Evolutionary conservation across 495 filamentous ascomycete species (phyloP).

Genomic region (Xylaria acuta): DNA sequence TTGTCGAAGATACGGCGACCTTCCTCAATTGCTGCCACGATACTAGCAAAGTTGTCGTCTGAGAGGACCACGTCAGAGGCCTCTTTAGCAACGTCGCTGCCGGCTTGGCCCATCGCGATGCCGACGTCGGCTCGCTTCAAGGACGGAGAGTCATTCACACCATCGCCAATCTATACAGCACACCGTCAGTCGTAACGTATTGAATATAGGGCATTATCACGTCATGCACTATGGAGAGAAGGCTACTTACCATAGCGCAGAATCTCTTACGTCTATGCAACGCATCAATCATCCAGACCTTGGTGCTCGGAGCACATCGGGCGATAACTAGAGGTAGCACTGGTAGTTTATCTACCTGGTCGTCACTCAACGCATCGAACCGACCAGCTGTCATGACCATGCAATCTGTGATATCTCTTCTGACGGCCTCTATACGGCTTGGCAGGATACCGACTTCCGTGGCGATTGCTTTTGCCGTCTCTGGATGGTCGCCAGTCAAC

Average conservation of each 20-base stretch:
- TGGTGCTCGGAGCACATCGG: slow-evolving; percentile 71
- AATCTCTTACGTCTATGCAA: slow-evolving; percentile 69
- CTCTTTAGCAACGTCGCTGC: slow-evolving; percentile 78
- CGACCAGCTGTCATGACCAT: slow-evolving; percentile 70
- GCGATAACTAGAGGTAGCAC: slow-evolving; percentile 72
- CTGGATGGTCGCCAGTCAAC: slow-evolving; percentile 73
- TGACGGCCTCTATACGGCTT: slow-evolving; percentile 53
- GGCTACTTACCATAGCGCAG: slow-evolving; percentile 59
- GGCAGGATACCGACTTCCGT: slow-evolving; percentile 73
- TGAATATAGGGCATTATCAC: not conserved
- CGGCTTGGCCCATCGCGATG: slow-evolving; percentile 75
- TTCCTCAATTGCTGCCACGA: slow-evolving; percentile 75
- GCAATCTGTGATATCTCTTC: slow-evolving; percentile 62
- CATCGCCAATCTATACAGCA: slow-evolving; percentile 63
- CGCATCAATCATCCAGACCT: slow-evolving; percentile 74
- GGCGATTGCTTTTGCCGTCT: slow-evolving; percentile 71
- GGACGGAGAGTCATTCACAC: slow-evolving; percentile 80
- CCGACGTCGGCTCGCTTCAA: slow-evolving; percentile 77
- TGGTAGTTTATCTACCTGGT: slow-evolving; percentile 65
- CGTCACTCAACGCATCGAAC: slow-evolving; percentile 67
- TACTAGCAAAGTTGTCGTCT: slow-evolving; percentile 79
- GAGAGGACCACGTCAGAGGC: slow-evolving; percentile 80
- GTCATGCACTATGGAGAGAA: not conserved
- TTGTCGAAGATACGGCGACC: slow-evolving; percentile 78
- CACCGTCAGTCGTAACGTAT: not conserved